A percentile compares a stretch with the other conserved stretches of the same genome.
Conservation (phyloP, 2,329 filamentous ascomycete species). For the Thelonectria olida region DNA sequence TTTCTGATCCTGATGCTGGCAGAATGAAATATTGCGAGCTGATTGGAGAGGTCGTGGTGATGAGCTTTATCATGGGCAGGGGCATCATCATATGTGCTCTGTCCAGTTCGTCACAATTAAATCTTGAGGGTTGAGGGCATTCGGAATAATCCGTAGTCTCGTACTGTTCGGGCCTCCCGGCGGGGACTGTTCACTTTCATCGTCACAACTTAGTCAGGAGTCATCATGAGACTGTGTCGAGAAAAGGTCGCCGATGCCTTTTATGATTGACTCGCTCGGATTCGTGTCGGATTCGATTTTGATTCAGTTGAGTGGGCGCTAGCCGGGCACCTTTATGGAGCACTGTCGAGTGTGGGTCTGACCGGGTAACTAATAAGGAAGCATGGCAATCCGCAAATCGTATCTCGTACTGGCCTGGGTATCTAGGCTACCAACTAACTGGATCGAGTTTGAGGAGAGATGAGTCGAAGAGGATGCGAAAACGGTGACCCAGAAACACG, state of each 20-base stretch:
- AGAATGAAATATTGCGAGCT: not conserved
- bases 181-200: not conserved
- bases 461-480: not conserved
- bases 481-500: not conserved
- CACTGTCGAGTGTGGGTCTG: not conserved
- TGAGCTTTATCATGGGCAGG: not conserved
- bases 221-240: not conserved
- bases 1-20: no score
- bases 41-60: conserved; percentile 3
- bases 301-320: conserved; percentile 14
- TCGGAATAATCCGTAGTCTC: not conserved
- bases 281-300: conserved; percentile 11
- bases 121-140: no score
- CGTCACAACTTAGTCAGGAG: no score
- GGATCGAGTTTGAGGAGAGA: no score
- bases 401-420: no score
- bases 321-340: not conserved
- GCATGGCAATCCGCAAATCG: not conserved
- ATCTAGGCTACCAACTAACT: no score
- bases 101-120: no score
- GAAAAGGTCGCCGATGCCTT: not conserved
- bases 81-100: no score
- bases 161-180: not conserved
- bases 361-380: conserved; percentile 8
- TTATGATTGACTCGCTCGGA: conserved; percentile 1